Conservation (phyloP, 805 yeast species). For the Sugiyamaella boreocaroliniensis region DNA sequence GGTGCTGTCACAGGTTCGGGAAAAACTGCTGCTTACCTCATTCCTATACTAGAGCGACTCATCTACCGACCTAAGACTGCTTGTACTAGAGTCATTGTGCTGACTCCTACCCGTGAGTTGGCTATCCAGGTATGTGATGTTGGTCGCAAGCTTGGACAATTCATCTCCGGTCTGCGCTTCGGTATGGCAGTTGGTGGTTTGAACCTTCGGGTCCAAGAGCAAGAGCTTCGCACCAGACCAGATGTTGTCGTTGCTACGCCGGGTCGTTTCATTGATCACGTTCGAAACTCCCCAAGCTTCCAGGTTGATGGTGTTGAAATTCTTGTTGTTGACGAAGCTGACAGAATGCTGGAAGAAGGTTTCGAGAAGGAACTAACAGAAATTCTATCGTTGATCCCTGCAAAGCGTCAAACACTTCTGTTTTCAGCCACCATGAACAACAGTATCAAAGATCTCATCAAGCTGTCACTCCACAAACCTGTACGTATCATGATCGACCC, state of each 20-base stretch:
- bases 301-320: conserved; percentile 87
- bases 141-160: conserved; percentile 76
- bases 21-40: conserved; percentile 97
- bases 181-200: conserved; percentile 98
- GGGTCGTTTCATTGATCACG: conserved; percentile 96
- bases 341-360: conserved; percentile 98
- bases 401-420: conserved; percentile 85
- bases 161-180: conserved; percentile 66
- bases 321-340: conserved; percentile 94
- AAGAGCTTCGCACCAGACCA: conserved; percentile 83
- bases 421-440: conserved; percentile 99
- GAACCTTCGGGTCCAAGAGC: conserved; percentile 92
- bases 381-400: conserved; percentile 78
- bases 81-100: conserved; percentile 81
- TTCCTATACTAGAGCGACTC: conserved; percentile 89
- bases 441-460: conserved; percentile 77
- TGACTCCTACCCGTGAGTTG: conserved; percentile 96
- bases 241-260: conserved; percentile 98
- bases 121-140: conserved; percentile 96
- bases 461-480: conserved; percentile 81
- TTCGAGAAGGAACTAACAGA: conserved; percentile 93
- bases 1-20: conserved; percentile 99
- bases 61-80: conserved; percentile 80
- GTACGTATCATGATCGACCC: conserved; percentile 95
- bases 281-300: conserved; percentile 90